Conservation (phyloP, 805 yeast species). For the Nadsonia fulvescens region DNA sequence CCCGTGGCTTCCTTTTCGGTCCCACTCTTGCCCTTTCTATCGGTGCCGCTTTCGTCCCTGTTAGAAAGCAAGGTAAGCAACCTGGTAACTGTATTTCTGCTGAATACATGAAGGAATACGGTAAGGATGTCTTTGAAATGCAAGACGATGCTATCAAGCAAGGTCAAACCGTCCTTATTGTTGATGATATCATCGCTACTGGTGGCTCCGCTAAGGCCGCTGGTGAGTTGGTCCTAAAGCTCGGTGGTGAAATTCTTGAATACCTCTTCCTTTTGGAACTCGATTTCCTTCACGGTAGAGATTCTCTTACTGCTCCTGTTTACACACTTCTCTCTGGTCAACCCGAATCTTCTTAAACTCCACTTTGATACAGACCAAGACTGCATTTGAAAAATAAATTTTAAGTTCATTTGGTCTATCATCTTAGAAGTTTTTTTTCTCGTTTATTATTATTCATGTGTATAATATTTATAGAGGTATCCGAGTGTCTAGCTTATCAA, state of each 20-base stretch:
- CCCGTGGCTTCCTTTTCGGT: conserved; percentile 93
- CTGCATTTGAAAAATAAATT: too few relatives aligned
- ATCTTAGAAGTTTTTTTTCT: too few relatives aligned
- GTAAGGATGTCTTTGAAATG: conserved; percentile 72
- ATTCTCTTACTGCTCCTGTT: conserved; percentile 68
- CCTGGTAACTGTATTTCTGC: conserved; percentile 72
- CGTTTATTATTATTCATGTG: too few relatives aligned
- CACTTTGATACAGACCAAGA: too few relatives aligned
- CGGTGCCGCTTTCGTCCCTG: conserved; percentile 83
- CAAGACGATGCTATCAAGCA: conserved; percentile 66
- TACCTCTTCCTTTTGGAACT: conserved; percentile 85
- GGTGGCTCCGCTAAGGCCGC: conserved; percentile 96
- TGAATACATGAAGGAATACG: conserved; percentile 79
- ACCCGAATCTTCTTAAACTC: too few relatives aligned
- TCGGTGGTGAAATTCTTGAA: conserved; percentile 59
- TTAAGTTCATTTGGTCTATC: too few relatives aligned
- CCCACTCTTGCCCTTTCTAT: conserved; percentile 85
- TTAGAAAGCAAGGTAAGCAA: conserved; percentile 87
- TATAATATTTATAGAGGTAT: too few relatives aligned
- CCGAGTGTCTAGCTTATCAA: too few relatives aligned
- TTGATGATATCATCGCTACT: conserved; percentile 94
- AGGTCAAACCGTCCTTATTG: conserved; percentile 68
- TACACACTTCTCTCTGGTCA: conserved; percentile 81
- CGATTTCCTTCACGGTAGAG: conserved; percentile 87
- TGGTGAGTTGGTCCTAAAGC: conserved; percentile 55